phyloP scores from a whole-genome alignment of 116 monocot genomes.

The Zostera marina region DNA sequence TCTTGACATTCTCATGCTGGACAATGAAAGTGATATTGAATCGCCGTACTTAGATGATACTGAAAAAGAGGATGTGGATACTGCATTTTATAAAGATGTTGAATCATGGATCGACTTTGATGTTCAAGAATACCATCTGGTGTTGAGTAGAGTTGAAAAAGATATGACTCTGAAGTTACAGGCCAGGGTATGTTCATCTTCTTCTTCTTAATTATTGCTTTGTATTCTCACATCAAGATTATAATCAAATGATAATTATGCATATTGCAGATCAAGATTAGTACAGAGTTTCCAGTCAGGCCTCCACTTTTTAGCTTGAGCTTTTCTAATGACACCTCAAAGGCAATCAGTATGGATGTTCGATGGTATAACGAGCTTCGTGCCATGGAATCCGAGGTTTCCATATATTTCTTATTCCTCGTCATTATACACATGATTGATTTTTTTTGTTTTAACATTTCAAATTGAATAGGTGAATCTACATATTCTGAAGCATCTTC shows the following conservation, averaged over 20 bases:
- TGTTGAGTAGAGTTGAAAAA: conserved; percentile 29
- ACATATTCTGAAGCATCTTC: conserved; percentile 49
- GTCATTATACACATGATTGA: not conserved
- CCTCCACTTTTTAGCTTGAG: conserved; percentile 58
- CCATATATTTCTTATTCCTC: not conserved
- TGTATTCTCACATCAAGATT: not conserved
- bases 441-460: too few species aligned
- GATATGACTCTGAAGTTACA: conserved; percentile 43
- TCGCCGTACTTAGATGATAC: not conserved
- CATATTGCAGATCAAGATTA: conserved; percentile 72
- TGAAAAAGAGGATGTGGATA: conserved; percentile 22
- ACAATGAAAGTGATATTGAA: conserved; percentile 65
- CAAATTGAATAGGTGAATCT: conserved; percentile 47
- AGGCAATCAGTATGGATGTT: conserved; percentile 4
- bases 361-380: conserved; percentile 75
- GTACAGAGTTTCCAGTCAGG: conserved; percentile 84
- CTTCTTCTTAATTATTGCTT: not conserved
- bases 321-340: conserved; percentile 14
- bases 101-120: conserved; percentile 59
- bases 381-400: conserved; percentile 92
- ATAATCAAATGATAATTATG: conserved; percentile 2
- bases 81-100: not conserved
- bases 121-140: conserved; percentile 36
- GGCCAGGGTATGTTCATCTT: conserved; percentile 48
- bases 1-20: conserved; percentile 54